These are phyloP conservation scores for Candida glucosophila DNA, from an alignment of 1,139 yeast species.

Conservation along the genomic window DNA sequence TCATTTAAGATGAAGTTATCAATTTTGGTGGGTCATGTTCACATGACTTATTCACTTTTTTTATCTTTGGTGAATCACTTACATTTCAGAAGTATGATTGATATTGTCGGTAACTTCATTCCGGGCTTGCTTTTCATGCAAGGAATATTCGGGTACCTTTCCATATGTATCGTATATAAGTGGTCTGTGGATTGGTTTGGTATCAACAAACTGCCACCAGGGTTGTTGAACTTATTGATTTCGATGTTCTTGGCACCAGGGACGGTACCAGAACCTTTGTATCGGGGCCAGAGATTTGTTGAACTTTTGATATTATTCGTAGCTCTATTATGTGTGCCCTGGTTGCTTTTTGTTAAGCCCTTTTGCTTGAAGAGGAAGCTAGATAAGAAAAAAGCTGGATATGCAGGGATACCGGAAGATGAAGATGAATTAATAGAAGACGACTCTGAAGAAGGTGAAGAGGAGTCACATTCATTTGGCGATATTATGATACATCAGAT, in stretches of 20 bases:
- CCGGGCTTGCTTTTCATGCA: slow-evolving; percentile 81
- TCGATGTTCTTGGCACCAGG: slow-evolving; percentile 80
- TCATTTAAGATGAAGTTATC: slow-evolving; percentile 80
- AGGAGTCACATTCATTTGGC: slow-evolving; percentile 55
- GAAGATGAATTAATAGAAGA: slow-evolving; percentile 19
- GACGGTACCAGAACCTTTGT: slow-evolving; percentile 55
- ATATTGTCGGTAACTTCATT: slow-evolving; percentile 66
- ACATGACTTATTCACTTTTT: slow-evolving; percentile 66
- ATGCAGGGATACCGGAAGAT: slow-evolving; percentile 19
- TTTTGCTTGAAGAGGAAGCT: slow-evolving; percentile 35
- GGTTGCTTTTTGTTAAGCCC: slow-evolving; percentile 65
- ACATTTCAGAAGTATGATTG: slow-evolving; percentile 51
- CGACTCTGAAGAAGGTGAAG: slow-evolving; percentile 40
- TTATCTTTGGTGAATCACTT: slow-evolving; percentile 62
- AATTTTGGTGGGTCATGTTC: slow-evolving; percentile 69
- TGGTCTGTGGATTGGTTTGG: slow-evolving; percentile 75
- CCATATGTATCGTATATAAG: slow-evolving; percentile 65
- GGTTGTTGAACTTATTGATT: slow-evolving; percentile 71
- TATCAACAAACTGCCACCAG: slow-evolving; percentile 66
- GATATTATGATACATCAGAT: slow-evolving; percentile 76
- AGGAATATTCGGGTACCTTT: slow-evolving; percentile 71
- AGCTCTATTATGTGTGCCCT: slow-evolving; percentile 71
- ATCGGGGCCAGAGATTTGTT: slow-evolving; percentile 51
- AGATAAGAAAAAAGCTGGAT: slow-evolving; percentile 33
- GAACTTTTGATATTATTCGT: slow-evolving; percentile 51